Evolutionary conservation across 1,284 basidiomycete species (phyloP), one percentile per base, ranked within the genome.

Genomic region (Moesziomyces parantarcticus): DNA sequence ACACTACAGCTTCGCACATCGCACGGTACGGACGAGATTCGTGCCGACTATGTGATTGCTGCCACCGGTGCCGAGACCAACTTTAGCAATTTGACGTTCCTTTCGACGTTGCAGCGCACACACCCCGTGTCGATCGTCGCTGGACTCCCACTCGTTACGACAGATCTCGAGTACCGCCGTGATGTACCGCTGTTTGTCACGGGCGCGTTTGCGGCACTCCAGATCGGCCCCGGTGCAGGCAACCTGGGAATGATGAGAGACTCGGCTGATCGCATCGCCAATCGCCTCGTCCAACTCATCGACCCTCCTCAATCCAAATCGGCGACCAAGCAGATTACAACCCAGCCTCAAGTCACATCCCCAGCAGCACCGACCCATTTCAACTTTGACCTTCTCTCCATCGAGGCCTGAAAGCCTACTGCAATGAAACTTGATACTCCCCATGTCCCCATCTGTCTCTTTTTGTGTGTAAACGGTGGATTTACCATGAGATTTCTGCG

Each of bases 161-260:
- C 75, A 16, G 82, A 84, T 56, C 58, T 85, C 14, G 80, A 83
- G 48, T 84, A 74, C 43, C 61, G 67, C 20, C 41, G 61, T 22
- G 77, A 79, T 5, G 42, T 84, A 1, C 84, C 84, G 0, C 67
- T 84, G 1, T 85, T 84, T 43, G 59, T 82, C n/a, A 72, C 80
- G 6, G 84, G 84, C 2, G 77, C 78, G 41, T 80, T 77, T 65
- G 67, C 67, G 25, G 75, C 68, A 0, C 58, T 77, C 3, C 74
- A 82, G 60, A 78, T 85, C 47, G 84, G 84, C 8, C 84, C 84
- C 0, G 84, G 77, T 13, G 84, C 82, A 0, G 77, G 77, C 26
- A 85, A 85, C 42, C 62, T 85, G 11, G 78, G 78, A 20, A 84
- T 84, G 4, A 83, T 84, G 40, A 64, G 85, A 6, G 79, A 80